Evolutionary conservation across 1,284 basidiomycete species (phyloP).

Genomic region (Leccinum holopus): DNA sequence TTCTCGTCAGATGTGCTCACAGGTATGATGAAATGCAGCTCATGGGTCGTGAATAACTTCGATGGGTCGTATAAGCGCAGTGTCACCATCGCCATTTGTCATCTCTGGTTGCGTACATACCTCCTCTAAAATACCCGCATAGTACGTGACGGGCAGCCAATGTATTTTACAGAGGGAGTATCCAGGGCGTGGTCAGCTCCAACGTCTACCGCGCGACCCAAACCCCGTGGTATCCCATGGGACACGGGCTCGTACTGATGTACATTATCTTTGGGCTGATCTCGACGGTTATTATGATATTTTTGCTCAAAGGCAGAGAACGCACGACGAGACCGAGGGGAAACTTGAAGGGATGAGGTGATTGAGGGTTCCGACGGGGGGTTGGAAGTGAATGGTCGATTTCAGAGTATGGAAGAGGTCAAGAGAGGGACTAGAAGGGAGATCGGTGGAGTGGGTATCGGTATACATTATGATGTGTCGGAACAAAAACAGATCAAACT

Average conservation of each 20-base stretch:
- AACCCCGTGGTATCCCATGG: constrained; percentile 69
- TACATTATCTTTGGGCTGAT: constrained; percentile 68
- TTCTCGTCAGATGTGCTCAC: constrained; percentile 1
- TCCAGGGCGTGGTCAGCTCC: constrained; percentile 72
- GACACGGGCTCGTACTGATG: constrained; percentile 65
- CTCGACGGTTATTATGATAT: constrained; percentile 45
- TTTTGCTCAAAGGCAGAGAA: constrained; percentile 42
- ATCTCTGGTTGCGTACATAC: constrained; percentile 45
- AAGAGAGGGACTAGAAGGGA: no score
- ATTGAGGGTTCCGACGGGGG: no score
- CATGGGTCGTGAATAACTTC: constrained; percentile 73
- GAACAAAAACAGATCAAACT: no score
- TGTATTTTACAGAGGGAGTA: constrained; percentile 43
- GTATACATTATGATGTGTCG: no score
- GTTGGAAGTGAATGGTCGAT: no score
- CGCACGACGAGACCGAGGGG: no score
- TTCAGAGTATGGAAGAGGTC: no score
- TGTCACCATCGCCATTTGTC: constrained; percentile 58
- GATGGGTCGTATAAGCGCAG: constrained; percentile 77
- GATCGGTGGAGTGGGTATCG: no score
- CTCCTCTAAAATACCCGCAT: neutral
- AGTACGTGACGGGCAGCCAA: neutral
- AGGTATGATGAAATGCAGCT: constrained; percentile 29
- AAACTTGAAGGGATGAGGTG: no score
- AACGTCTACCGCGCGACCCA: constrained; percentile 69